Evolutionary conservation across 352 stramenopile species (phyloP).

Genomic region (Globisporangium cystogenes): DNA sequence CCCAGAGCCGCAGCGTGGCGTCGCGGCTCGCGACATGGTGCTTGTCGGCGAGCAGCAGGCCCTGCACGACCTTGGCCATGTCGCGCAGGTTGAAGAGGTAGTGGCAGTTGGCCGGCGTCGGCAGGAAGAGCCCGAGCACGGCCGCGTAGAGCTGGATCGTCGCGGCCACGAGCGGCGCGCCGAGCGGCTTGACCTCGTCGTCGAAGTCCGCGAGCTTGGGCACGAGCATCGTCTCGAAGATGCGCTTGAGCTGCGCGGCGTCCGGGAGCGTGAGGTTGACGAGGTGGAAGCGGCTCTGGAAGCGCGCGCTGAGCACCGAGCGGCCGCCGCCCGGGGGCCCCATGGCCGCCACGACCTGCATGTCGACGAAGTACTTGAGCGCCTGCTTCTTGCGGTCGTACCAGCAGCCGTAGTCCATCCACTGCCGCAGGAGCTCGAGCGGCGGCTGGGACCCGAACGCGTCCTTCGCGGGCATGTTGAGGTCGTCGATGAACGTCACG

Average conservation of each 20-base stretch:
- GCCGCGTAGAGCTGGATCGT: constrained; percentile 87
- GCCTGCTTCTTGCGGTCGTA: constrained; percentile 91
- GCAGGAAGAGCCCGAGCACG: constrained; percentile 82
- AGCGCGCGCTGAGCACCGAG: constrained; percentile 85
- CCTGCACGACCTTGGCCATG: constrained; percentile 88
- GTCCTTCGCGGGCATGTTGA: constrained; percentile 92
- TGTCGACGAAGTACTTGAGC: constrained; percentile 90
- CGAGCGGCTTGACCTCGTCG: constrained; percentile 84
- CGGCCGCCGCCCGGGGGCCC: constrained; percentile 78
- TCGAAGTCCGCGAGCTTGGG: constrained; percentile 84
- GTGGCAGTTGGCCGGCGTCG: constrained; percentile 85
- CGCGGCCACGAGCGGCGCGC: constrained; percentile 55
- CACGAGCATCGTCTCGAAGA: constrained; percentile 88
- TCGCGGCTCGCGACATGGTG: constrained; percentile 66
- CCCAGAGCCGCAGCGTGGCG: constrained; percentile 80
- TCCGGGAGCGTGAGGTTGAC: constrained; percentile 89
- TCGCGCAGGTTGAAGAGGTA: constrained; percentile 89
- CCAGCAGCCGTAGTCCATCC: constrained; percentile 91
- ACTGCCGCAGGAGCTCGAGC: constrained; percentile 88
- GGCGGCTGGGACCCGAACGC: constrained; percentile 89
- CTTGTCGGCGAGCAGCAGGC: constrained; percentile 71
- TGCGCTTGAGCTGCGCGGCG: constrained; percentile 76
- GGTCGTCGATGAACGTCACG: constrained; percentile 90
- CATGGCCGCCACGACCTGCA: constrained; percentile 89
- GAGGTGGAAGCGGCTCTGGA: constrained; percentile 90